A percentile compares a stretch with the other conserved stretches of the same genome.
These are phyloP conservation scores for Quercus tomentella DNA, from an alignment of 331 rosid species.

Conservation along the genomic window DNA sequence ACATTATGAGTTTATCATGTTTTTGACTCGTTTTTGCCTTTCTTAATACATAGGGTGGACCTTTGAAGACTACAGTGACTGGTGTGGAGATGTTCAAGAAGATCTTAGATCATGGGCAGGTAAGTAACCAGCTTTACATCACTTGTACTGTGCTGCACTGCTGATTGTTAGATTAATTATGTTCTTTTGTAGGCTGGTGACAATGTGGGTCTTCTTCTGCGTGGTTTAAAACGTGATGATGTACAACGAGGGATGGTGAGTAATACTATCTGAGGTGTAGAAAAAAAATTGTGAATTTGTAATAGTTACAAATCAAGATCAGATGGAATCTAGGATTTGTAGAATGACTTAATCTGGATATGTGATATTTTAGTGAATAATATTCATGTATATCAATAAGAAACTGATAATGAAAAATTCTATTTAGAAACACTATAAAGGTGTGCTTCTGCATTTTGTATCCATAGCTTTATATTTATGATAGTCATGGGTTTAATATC, in stretches of 20 bases:
- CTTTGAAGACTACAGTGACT: constrained; percentile 84
- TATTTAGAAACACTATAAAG: no score
- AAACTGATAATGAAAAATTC: no score
- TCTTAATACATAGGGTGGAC: constrained; percentile 47
- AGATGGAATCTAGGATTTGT: no score
- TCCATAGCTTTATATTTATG: no score
- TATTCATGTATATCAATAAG: no score
- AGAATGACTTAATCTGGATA: no score
- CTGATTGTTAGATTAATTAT: constrained; percentile 22
- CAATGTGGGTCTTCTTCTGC: constrained; percentile 98
- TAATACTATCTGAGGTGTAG: constrained; percentile 1
- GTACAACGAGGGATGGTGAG: constrained; percentile 93
- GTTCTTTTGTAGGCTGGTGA: constrained; percentile 74
- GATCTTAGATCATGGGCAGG: constrained; percentile 94
- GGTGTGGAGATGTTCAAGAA: constrained; percentile 99
- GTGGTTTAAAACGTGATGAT: constrained; percentile 95
- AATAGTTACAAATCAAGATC: no score
- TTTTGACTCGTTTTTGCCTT: no score
- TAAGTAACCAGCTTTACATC: constrained; percentile 29
- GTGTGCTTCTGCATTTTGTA: no score
- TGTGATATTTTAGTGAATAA: no score
- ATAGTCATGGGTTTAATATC: no score
- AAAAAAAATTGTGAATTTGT: background rate
- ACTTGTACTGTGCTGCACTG: background rate
- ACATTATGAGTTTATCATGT: no score